These are phyloP conservation scores for Nannizzia gypsea DNA, from an alignment of 2,329 filamentous ascomycete species.

Conservation along the genomic window DNA sequence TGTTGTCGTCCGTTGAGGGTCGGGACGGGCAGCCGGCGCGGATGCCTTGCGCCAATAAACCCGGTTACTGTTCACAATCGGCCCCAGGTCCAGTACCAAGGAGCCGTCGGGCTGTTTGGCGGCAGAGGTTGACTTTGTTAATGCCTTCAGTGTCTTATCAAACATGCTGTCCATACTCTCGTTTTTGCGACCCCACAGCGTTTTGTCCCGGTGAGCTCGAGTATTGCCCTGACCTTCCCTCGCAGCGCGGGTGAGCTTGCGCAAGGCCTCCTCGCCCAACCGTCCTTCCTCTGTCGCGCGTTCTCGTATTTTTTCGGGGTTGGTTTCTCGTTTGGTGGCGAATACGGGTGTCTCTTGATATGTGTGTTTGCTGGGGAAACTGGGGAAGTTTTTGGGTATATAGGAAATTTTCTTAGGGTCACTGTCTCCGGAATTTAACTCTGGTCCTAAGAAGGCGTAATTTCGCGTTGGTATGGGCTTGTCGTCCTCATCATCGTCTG, in stretches of 20 bases:
- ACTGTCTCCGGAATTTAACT: slow-evolving; percentile 38
- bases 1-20: not conserved
- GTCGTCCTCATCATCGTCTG: not conserved
- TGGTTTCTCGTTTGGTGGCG: slow-evolving; percentile 43
- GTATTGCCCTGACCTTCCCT: slow-evolving; percentile 32
- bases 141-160: slow-evolving; percentile 44
- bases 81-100: slow-evolving; percentile 32
- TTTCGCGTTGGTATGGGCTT: slow-evolving; percentile 19
- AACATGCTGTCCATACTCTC: slow-evolving; percentile 41
- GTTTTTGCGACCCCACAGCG: slow-evolving; percentile 27
- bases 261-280: slow-evolving; percentile 51
- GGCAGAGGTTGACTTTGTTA: slow-evolving; percentile 31
- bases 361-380: slow-evolving; percentile 52
- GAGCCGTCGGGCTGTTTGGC: not conserved
- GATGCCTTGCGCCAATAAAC: slow-evolving; percentile 43
- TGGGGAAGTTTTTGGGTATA: slow-evolving; percentile 50
- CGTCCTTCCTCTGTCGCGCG: slow-evolving; percentile 54
- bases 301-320: slow-evolving; percentile 49
- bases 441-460: slow-evolving; percentile 40
- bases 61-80: slow-evolving; percentile 50
- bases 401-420: slow-evolving; percentile 40
- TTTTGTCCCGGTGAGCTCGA: slow-evolving; percentile 30
- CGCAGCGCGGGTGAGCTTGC: slow-evolving; percentile 46
- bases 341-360: slow-evolving; percentile 51
- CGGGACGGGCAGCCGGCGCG: slow-evolving; percentile 12